Percentiles rank a stretch among this genome's conserved stretches.
phyloP scores from a whole-genome alignment of 202 grass and related monocot genomes.

The Eragrostis tef region DNA sequence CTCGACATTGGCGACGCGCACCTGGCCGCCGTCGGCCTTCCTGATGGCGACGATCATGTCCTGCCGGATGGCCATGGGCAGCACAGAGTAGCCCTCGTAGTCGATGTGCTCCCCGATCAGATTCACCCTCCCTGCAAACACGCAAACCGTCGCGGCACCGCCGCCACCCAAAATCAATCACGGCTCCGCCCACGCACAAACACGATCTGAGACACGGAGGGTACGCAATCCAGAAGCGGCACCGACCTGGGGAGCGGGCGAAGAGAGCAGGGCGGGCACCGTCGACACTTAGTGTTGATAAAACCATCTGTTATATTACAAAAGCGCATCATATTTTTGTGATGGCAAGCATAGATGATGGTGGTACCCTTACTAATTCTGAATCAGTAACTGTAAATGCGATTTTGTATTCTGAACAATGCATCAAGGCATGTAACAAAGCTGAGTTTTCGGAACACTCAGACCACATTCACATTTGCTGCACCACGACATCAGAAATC shows the following conservation, averaged over 20 bases:
- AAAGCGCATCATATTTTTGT: not conserved
- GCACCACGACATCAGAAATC: not conserved
- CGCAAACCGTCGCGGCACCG: not conserved
- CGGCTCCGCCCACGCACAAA: not conserved
- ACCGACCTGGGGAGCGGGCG: conserved; percentile 79
- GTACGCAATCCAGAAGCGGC: not conserved
- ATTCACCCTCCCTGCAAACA: conserved; percentile 82
- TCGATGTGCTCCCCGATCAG: conserved; percentile 99
- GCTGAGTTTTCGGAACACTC: not conserved
- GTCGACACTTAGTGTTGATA: conserved; percentile 44
- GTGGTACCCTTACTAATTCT: not conserved
- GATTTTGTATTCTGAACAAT: not conserved
- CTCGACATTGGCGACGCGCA: conserved; percentile 87
- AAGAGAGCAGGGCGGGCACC: conserved; percentile 64
- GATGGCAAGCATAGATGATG: not conserved
- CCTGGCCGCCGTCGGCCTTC: conserved; percentile 46
- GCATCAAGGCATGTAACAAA: not conserved
- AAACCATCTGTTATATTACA: not conserved
- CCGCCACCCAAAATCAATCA: not conserved
- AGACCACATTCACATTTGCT: not conserved
- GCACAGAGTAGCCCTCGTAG: conserved; percentile 94
- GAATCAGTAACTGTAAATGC: not conserved
- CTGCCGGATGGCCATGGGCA: conserved; percentile 98
- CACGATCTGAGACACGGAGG: not conserved
- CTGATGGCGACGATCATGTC: conserved; percentile 94